A percentile compares a stretch with the other conserved stretches of the same genome.
phyloP scores from a whole-genome alignment of 495 filamentous ascomycete genomes.

The Tuber aestivum region DNA sequence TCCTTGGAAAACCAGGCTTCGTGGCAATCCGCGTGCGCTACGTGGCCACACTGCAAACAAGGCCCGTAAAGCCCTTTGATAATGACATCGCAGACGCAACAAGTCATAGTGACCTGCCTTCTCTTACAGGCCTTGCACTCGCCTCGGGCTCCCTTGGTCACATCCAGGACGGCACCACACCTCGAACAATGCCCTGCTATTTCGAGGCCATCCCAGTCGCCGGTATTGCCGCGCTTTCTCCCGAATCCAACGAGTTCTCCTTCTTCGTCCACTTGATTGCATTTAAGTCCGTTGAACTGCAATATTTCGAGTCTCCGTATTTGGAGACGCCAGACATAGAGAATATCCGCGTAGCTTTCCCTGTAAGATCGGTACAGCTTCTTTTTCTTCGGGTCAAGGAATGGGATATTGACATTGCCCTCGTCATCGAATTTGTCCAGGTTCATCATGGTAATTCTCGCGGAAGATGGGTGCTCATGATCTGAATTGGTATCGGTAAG shows the following conservation, averaged over 20 bases:
- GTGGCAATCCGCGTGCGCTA: constrained; percentile 53
- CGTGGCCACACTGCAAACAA: constrained; percentile 59
- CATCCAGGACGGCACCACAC: constrained; percentile 50
- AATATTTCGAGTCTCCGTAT: constrained; percentile 71
- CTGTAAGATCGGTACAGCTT: constrained; percentile 65
- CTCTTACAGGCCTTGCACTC: constrained; percentile 52
- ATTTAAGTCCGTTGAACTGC: constrained; percentile 66
- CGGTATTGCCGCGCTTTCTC: constrained; percentile 46
- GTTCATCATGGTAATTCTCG: constrained; percentile 67
- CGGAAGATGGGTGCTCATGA: constrained; percentile 46
- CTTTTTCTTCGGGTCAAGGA: constrained; percentile 61
- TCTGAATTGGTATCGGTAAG: constrained; percentile 42
- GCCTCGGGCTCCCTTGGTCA: constrained; percentile 51
- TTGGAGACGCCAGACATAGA: constrained; percentile 75
- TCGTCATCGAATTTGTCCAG: constrained; percentile 72
- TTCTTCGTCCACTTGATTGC: constrained; percentile 40
- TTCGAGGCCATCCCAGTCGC: constrained; percentile 51
- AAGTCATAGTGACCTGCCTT: constrained; percentile 52
- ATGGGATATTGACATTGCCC: constrained; percentile 58
- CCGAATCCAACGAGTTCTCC: constrained; percentile 42
- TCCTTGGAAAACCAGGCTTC: constrained; percentile 47
- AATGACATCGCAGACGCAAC: constrained; percentile 56
- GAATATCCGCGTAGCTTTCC: constrained; percentile 70
- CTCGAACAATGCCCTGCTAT: constrained; percentile 56
- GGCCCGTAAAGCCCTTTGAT: constrained; percentile 54